Conservation (phyloP, 805 yeast genomes). For the Candida hungchunana region DNA sequence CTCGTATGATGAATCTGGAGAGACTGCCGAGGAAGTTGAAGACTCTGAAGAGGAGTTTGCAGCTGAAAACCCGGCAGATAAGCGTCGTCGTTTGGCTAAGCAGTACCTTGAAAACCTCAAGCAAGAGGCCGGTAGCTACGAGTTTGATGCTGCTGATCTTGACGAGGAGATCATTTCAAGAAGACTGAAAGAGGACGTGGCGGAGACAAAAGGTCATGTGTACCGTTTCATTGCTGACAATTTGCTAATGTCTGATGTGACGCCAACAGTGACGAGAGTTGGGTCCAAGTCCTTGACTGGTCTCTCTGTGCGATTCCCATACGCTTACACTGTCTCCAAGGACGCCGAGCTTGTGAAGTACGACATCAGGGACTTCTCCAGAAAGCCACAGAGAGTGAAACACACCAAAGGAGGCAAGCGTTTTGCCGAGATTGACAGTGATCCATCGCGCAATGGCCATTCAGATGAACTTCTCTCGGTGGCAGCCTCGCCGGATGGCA, state of each 20-base stretch:
- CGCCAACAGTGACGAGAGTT: slow-evolving; percentile 48
- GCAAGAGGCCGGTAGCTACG: slow-evolving; percentile 45
- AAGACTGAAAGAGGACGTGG: slow-evolving; percentile 82
- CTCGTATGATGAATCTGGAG: slow-evolving; percentile 32
- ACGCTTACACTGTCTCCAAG: slow-evolving; percentile 76
- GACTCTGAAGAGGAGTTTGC: slow-evolving; percentile 70
- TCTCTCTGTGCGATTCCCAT: slow-evolving; percentile 35
- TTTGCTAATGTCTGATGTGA: slow-evolving; percentile 37
- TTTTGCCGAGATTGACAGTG: slow-evolving; percentile 34
- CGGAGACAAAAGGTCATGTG: slow-evolving; percentile 81
- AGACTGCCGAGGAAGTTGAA: slow-evolving; percentile 57
- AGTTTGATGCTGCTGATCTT: slow-evolving; percentile 85
- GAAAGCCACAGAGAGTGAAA: slow-evolving; percentile 62
- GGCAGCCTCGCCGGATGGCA: slow-evolving; percentile 85
- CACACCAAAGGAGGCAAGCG: slow-evolving; percentile 61
- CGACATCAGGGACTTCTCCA: slow-evolving; percentile 51
- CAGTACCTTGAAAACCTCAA: slow-evolving; percentile 82
- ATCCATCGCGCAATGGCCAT: slow-evolving; percentile 66
- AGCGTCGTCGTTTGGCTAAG: slow-evolving; percentile 89
- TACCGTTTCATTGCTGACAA: slow-evolving; percentile 62
- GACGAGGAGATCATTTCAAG: slow-evolving; percentile 82
- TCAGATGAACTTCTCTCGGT: slow-evolving; percentile 69
- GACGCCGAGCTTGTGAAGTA: slow-evolving; percentile 79
- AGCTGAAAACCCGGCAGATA: slow-evolving; percentile 84
- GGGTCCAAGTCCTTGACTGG: slow-evolving; percentile 55